Conservation (phyloP, 805 yeast genomes). For the Kodamaea laetipori region DNA sequence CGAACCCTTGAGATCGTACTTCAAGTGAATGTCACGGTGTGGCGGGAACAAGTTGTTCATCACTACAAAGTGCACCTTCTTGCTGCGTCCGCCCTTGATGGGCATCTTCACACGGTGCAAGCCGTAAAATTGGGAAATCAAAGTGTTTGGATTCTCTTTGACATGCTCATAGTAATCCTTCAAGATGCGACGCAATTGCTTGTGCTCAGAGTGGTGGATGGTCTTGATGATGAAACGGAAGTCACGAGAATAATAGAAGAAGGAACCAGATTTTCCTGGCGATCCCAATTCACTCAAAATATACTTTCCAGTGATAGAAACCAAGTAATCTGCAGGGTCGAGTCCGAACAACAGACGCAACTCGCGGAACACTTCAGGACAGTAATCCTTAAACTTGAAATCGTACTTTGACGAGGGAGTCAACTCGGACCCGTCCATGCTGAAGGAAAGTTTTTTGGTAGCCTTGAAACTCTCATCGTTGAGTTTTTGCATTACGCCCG, state of each 20-base stretch:
- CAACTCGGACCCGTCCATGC: slow-evolving; percentile 79
- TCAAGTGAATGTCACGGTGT: slow-evolving; percentile 77
- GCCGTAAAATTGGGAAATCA: slow-evolving; percentile 95
- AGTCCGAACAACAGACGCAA: slow-evolving; percentile 76
- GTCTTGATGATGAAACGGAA: slow-evolving; percentile 94
- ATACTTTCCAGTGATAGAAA: slow-evolving; percentile 90
- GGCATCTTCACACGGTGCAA: slow-evolving; percentile 92
- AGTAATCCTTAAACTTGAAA: slow-evolving; percentile 94
- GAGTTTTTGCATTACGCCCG: slow-evolving; percentile 78
- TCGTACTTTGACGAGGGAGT: slow-evolving; percentile 95
- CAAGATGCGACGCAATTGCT: slow-evolving; percentile 71
- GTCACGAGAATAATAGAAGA: slow-evolving; percentile 93
- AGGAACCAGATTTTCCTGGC: slow-evolving; percentile 96
- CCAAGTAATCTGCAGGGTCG: slow-evolving; percentile 94
- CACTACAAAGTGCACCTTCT: slow-evolving; percentile 85
- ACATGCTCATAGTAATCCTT: slow-evolving; percentile 81
- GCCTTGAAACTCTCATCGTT: slow-evolving; percentile 68
- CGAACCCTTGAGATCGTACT: slow-evolving; percentile 93
- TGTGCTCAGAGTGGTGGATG: slow-evolving; percentile 90
- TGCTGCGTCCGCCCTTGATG: slow-evolving; percentile 49
- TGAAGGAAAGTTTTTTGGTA: slow-evolving; percentile 82
- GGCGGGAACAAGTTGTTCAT: slow-evolving; percentile 98
- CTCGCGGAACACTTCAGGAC: slow-evolving; percentile 92
- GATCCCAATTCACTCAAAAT: slow-evolving; percentile 89
- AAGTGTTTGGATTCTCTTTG: slow-evolving; percentile 79